phyloP scores from a whole-genome alignment of 108 stramenopile genomes.

The Cyclotella atomus region DNA sequence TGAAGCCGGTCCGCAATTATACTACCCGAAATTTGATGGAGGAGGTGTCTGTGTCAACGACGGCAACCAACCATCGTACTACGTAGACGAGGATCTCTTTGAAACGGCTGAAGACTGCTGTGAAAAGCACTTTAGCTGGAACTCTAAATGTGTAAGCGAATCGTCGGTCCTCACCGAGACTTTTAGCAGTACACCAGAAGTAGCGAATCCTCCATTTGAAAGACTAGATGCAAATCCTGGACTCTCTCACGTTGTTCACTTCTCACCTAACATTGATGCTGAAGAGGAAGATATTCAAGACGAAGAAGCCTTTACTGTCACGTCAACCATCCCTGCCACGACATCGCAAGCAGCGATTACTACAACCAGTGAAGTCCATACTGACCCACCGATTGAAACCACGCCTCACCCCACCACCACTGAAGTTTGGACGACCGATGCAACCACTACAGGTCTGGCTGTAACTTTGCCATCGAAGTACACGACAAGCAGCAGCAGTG shows the following conservation, averaged over 20 bases:
- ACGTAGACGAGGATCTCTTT: background rate
- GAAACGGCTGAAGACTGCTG: background rate
- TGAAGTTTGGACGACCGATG: background rate
- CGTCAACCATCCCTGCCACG: too few relatives aligned
- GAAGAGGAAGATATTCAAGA: background rate
- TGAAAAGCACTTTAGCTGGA: slow-evolving; percentile 5
- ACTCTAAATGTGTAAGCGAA: background rate
- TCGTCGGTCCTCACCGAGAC: background rate
- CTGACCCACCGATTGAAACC: background rate
- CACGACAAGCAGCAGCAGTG: background rate
- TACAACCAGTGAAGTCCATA: too few relatives aligned
- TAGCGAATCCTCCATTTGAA: background rate
- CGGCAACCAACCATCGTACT: slow-evolving; percentile 5
- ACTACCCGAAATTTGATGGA: slow-evolving; percentile 5
- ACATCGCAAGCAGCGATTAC: too few relatives aligned
- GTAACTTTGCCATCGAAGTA: background rate
- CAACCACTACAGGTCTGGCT: background rate
- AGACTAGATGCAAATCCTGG: background rate
- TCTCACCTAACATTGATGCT: background rate
- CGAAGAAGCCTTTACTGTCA: too few relatives aligned
- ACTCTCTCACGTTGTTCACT: background rate
- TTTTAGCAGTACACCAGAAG: too few relatives aligned
- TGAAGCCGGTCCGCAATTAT: background rate
- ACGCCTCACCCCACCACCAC: background rate
- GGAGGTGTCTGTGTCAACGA: background rate